Evolutionary conservation across 2,329 filamentous ascomycete genomes (phyloP).

Genomic region (Sphaerostilbella broomeana): DNA sequence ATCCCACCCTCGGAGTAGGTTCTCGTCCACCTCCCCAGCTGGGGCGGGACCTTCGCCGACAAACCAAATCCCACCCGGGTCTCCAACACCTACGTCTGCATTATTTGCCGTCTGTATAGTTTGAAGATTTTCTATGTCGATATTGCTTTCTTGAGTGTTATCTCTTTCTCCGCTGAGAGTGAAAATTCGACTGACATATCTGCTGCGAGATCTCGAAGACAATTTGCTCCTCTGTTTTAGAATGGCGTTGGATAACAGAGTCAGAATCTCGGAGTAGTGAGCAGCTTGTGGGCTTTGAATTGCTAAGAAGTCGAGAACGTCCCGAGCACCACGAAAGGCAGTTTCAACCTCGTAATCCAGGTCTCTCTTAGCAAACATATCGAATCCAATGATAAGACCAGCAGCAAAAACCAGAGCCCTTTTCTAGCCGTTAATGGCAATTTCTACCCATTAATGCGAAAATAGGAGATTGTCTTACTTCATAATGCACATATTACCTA

Average conservation of each 20-base stretch:
- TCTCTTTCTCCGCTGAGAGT: slow-evolving; percentile 13
- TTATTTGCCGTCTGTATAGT: background rate
- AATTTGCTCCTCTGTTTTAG: slow-evolving; percentile 29
- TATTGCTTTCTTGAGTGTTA: background rate
- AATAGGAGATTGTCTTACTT: slow-evolving; percentile 41
- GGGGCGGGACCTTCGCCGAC: slow-evolving; percentile 8
- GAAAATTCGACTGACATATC: slow-evolving; percentile 24
- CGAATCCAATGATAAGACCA: slow-evolving; percentile 50
- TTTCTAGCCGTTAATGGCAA: background rate
- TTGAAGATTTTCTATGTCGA: background rate
- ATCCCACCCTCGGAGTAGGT: slow-evolving; percentile 24
- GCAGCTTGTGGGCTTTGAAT: slow-evolving; percentile 47
- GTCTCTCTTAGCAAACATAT: slow-evolving; percentile 44
- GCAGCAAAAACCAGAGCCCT: slow-evolving; percentile 51
- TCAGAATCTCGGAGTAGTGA: slow-evolving; percentile 52
- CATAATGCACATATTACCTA: slow-evolving; percentile 52
- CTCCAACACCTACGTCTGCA: background rate
- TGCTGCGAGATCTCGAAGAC: slow-evolving; percentile 18
- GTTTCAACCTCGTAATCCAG: slow-evolving; percentile 38
- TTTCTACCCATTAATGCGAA: rapidly evolving
- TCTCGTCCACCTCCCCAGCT: slow-evolving; percentile 9
- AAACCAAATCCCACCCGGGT: slow-evolving; percentile 12
- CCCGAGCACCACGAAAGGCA: slow-evolving; percentile 44
- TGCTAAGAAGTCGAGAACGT: slow-evolving; percentile 43
- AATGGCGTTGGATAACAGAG: slow-evolving; percentile 39